Evolutionary conservation across 768 basidiomycete species (phyloP).

Genomic region (Mycena polygramma): DNA sequence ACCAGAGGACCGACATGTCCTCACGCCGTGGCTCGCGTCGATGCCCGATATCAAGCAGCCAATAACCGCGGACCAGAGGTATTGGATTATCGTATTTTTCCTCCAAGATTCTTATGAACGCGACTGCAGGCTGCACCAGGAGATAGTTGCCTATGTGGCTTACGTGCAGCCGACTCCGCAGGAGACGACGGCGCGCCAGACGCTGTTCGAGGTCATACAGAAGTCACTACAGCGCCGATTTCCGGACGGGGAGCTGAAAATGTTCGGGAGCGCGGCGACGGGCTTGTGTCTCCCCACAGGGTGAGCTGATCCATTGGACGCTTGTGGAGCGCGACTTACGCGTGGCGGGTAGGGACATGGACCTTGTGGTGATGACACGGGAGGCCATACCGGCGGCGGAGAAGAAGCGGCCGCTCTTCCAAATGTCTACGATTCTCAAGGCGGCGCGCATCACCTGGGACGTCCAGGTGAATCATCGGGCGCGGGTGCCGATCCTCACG

Average conservation of each 20-base stretch:
- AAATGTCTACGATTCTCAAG: conserved; percentile 62
- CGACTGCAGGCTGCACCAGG: conserved; percentile 67
- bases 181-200: conserved; percentile 62
- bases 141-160: conserved; percentile 68
- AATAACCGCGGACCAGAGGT: conserved; percentile 29
- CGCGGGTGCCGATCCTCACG: conserved; percentile 73
- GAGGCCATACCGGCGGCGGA: conserved; percentile 45
- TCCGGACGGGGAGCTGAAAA: conserved; percentile 58
- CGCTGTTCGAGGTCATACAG: conserved; percentile 61
- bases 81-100: not conserved
- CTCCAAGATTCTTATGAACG: not conserved
- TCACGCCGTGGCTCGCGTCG: conserved; percentile 31
- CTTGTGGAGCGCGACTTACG: not conserved
- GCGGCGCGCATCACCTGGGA: conserved; percentile 57
- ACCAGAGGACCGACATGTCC: conserved; percentile 29
- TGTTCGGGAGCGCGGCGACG: conserved; percentile 75
- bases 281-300: conserved; percentile 62
- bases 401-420: conserved; percentile 59
- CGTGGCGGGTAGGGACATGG: conserved; percentile 66
- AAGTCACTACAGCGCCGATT: conserved; percentile 59
- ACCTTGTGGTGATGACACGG: conserved; percentile 62
- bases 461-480: conserved; percentile 45
- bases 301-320: conserved; percentile 14
- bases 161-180: conserved; percentile 67
- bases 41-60: not conserved